Base-by-base conservation (phyloP, 208 protist species). In the Trypanosoma mega region DNA sequence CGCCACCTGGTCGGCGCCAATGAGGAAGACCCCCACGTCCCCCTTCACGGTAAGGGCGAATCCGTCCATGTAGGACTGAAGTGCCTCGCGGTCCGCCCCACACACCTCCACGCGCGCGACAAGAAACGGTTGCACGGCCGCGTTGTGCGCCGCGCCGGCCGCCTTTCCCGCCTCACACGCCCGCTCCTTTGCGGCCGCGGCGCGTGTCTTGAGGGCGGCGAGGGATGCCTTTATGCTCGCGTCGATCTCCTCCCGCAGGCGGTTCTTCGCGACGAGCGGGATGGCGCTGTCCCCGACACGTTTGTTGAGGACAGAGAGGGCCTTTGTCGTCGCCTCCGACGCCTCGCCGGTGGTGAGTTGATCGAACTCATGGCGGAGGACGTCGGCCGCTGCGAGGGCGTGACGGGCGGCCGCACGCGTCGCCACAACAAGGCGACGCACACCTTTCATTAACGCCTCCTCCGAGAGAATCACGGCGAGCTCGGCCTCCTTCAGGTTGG, bases 361-460 rank as follows among this genome's bases (percentile, higher is more conserved):
- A 20, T 82, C 55, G 60, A 76, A 83, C 60, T 94, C 78, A 59
- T 71, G 34, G 29, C 69, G 36, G 29, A 97, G 66, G 45, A 46
- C 51, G 26, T 82, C 76, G 8, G 78, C 87, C n/a, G 58, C 52
- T 23, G 24, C 46, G 30, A 75, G 71, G 8, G 86, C 87, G 65
- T 79, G 71, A 16, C 63, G 72, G 2, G 92, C 89, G 44, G 76
- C 81, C 12, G 64, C 73, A 45, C 83, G 76, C 11, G 92, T 96
- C 37, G 66, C 76, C 49, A 95, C 77, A 18, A 93, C 85, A 31
- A 97, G 77, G 29, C 92, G 79, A 34, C 89, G 79, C 41, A 97
- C 85, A n/a, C 89, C 92, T 68, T 97, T 97, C 83, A 93, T 96
- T 55, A 99, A 74, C 21, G 89, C 85, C 50, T 97, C 93, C 77